phyloP scores from a whole-genome alignment of 148 eudicot genomes.

The Salicornia ramosissima region DNA sequence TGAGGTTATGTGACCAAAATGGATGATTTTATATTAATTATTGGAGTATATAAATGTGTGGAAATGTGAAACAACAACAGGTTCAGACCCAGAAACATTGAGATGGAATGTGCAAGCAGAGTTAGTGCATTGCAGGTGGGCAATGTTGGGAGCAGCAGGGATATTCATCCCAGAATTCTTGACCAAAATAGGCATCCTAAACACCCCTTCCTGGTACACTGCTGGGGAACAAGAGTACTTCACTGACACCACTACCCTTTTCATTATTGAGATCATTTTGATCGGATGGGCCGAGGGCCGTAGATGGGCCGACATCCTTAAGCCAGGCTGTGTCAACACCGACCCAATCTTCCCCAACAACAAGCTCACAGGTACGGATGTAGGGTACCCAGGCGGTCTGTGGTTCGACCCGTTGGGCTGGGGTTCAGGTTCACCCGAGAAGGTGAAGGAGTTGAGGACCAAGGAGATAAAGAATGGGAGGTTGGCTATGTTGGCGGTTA shows the following conservation, averaged over 20 bases:
- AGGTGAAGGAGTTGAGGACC: constrained; percentile 82
- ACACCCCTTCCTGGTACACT: constrained; percentile 99
- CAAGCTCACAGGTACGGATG: constrained; percentile 94
- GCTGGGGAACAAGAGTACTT: constrained; percentile 94
- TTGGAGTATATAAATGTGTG: too few relatives aligned
- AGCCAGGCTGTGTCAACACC: constrained; percentile 86
- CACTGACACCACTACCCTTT: constrained; percentile 92
- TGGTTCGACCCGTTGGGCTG: constrained; percentile 98
- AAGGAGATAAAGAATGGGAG: constrained; percentile 98
- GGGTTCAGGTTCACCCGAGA: constrained; percentile 79
- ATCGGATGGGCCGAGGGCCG: constrained; percentile 99
- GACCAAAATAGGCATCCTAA: constrained; percentile 79
- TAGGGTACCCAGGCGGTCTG: constrained; percentile 96
- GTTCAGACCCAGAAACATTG: constrained; percentile 89
- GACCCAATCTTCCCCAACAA: constrained; percentile 98
- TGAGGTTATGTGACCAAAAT: too few relatives aligned
- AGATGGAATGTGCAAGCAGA: constrained; percentile 85
- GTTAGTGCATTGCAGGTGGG: constrained; percentile 94
- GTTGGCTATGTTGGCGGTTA: constrained; percentile 93
- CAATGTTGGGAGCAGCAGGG: constrained; percentile 95
- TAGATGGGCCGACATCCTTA: constrained; percentile 91
- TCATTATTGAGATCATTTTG: constrained; percentile 65
- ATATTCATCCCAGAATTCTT: constrained; percentile 96
- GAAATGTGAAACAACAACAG: too few relatives aligned
- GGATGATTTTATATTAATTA: too few relatives aligned